Percentiles rank a stretch among this genome's conserved stretches.
Evolutionary conservation across 345 rosid species (phyloP).

Genomic region (Dipteronia dyeriana): DNA sequence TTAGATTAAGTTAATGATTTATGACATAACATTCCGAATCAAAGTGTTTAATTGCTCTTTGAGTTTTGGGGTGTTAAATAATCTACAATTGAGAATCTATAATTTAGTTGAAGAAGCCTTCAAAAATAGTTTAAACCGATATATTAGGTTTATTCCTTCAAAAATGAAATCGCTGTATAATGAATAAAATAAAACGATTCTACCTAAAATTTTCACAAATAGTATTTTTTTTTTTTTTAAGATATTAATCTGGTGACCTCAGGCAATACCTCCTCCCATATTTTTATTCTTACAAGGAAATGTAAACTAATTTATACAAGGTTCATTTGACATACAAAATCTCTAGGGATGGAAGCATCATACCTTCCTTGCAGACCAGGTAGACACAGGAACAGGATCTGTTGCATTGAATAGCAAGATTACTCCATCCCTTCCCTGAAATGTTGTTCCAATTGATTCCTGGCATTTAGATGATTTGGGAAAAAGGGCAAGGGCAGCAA

Average conservation of each 20-base stretch:
- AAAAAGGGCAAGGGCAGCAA: conserved; percentile 75
- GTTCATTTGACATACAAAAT: background rate
- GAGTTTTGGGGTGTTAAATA: no score
- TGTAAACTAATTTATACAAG: background rate
- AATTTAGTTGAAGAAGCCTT: background rate
- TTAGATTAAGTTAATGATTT: no score
- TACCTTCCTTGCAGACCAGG: conserved; percentile 89
- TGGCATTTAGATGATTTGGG: conserved; percentile 40
- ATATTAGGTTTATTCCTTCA: no score
- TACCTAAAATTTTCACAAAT: no score
- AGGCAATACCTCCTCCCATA: background rate
- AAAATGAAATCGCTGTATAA: no score
- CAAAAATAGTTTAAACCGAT: no score
- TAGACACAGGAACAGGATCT: conserved; percentile 68
- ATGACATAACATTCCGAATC: no score
- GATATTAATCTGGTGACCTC: background rate
- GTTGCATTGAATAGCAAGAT: conserved; percentile 65
- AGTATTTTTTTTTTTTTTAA: background rate
- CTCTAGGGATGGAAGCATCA: background rate
- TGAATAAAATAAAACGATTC: no score
- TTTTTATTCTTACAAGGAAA: no score
- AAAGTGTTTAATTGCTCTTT: no score
- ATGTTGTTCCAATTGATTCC: conserved; percentile 36
- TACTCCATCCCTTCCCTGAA: conserved; percentile 66
- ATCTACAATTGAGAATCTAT: background rate